Evolutionary conservation across 2,329 filamentous ascomycete species (phyloP).

Genomic region (Hawksworthiomyces lignivorus): DNA sequence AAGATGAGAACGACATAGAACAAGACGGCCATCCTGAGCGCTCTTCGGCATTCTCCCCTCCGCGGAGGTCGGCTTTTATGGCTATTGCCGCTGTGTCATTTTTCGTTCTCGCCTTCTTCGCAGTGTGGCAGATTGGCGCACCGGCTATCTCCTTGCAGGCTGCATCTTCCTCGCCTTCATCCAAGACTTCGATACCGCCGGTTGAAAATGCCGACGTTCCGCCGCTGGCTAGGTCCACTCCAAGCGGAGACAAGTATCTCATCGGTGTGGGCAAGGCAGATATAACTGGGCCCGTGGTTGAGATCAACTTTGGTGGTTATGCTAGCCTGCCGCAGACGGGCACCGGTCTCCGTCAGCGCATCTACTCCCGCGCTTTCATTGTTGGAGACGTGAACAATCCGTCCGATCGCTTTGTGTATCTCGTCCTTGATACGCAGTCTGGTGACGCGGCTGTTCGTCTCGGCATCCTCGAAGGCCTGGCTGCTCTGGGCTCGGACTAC

Average conservation of each 20-base stretch:
- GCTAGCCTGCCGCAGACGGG: slow-evolving; percentile 78
- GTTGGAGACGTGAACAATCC: slow-evolving; percentile 60
- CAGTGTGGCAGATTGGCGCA: slow-evolving; percentile 19
- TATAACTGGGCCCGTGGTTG: slow-evolving; percentile 69
- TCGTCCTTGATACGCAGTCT: slow-evolving; percentile 79
- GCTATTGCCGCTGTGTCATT: slow-evolving; percentile 25
- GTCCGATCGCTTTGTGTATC: slow-evolving; percentile 71
- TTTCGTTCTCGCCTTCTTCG: slow-evolving; percentile 26
- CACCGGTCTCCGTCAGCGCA: slow-evolving; percentile 74
- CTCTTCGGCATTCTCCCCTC: background rate
- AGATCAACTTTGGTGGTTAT: slow-evolving; percentile 88
- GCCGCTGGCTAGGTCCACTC: slow-evolving; percentile 16
- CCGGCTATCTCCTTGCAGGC: background rate
- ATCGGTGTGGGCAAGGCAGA: slow-evolving; percentile 51
- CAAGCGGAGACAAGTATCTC: slow-evolving; percentile 36
- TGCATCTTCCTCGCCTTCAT: background rate
- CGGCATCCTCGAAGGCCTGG: slow-evolving; percentile 73
- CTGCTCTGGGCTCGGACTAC: slow-evolving; percentile 62
- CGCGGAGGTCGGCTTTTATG: slow-evolving; percentile 19
- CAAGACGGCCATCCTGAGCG: background rate
- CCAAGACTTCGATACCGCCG: background rate
- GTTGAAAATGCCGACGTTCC: no score
- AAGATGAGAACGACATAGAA: background rate
- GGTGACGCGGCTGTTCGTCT: slow-evolving; percentile 84
- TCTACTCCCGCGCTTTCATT: slow-evolving; percentile 87